A percentile compares a stretch with the other conserved stretches of the same genome.
Evolutionary conservation across 2,329 filamentous ascomycete species (phyloP).

Genomic region (Clarireedia sp.): DNA sequence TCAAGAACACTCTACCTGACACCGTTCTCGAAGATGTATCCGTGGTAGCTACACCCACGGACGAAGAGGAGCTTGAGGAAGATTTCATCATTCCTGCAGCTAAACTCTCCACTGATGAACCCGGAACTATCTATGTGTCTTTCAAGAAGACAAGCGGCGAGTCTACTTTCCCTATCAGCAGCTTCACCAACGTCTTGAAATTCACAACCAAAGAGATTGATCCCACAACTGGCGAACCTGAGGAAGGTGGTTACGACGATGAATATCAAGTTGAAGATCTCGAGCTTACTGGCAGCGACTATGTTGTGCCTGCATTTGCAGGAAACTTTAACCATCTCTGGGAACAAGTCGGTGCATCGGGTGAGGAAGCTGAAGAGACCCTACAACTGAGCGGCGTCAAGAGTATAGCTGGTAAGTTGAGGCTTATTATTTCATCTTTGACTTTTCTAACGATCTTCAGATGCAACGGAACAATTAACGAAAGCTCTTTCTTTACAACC

Average conservation of each 20-base stretch:
- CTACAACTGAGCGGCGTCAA: conserved; percentile 80
- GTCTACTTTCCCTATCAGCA: conserved; percentile 65
- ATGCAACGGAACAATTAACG: conserved; percentile 86
- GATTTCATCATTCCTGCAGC: conserved; percentile 90
- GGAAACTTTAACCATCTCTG: conserved; percentile 93
- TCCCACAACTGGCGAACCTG: conserved; percentile 83
- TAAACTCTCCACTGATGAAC: conserved; percentile 73
- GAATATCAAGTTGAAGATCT: conserved; percentile 96
- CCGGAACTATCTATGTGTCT: conserved; percentile 89
- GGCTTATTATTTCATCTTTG: neutral
- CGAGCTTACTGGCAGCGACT: conserved; percentile 85
- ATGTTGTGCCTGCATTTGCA: conserved; percentile 86
- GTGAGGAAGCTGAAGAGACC: conserved; percentile 87
- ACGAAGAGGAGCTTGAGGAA: conserved; percentile 79
- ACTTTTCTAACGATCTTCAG: conserved; percentile 37
- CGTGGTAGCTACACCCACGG: conserved; percentile 68
- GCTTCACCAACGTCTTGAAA: conserved; percentile 87
- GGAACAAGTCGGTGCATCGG: conserved; percentile 84
- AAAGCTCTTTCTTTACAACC: conserved; percentile 85
- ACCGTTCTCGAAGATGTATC: conserved; percentile 87
- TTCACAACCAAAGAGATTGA: conserved; percentile 99
- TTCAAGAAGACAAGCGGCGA: conserved; percentile 80
- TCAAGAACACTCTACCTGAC: conserved; percentile 93
- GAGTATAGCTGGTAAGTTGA: conserved; percentile 70
- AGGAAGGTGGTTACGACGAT: conserved; percentile 89